phyloP scores from a whole-genome alignment of 2,329 filamentous ascomycete species.

The Fusarium sp. region DNA sequence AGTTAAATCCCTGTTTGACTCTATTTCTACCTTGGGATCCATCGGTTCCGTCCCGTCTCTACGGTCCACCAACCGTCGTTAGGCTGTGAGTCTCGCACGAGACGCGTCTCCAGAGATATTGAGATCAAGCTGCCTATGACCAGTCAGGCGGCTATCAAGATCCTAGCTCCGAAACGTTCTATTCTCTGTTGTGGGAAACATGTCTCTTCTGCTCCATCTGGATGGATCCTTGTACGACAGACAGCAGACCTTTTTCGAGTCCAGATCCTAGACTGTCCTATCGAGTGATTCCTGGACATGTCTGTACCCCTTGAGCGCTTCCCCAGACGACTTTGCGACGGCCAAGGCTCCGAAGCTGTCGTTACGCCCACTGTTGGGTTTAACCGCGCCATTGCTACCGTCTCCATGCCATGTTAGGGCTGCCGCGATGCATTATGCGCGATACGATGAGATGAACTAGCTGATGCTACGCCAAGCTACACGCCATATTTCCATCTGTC shows the following conservation, averaged over 20 bases:
- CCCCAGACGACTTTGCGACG: conserved; percentile 36
- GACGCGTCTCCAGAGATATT: conserved; percentile 15
- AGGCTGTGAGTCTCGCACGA: conserved; percentile 27
- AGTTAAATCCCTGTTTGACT: conserved; percentile 16
- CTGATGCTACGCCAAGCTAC: conserved; percentile 29
- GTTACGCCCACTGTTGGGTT: conserved; percentile 13
- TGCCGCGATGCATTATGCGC: conserved; percentile 35
- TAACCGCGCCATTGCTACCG: conserved; percentile 28
- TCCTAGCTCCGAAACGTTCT: conserved; percentile 38
- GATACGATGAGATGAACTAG: conserved; percentile 39
- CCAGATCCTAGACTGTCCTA: conserved; percentile 5
- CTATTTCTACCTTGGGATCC: conserved; percentile 3
- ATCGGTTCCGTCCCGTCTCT: conserved; percentile 9
- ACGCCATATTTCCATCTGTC: conserved; percentile 4
- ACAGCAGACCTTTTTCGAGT: neutral
- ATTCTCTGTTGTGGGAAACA: conserved; percentile 15
- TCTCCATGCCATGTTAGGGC: conserved; percentile 15
- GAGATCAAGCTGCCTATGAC: conserved; percentile 11
- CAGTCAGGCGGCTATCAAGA: conserved; percentile 46
- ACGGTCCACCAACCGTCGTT: conserved; percentile 28
- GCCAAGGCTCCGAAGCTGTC: neutral
- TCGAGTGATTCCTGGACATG: conserved; percentile 16
- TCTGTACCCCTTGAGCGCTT: conserved; percentile 37
- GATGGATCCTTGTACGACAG: conserved; percentile 21
- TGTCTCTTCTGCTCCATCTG: neutral